phyloP scores from a whole-genome alignment of 108 stramenopile species.

The Cylindrotheca fusiformis region DNA sequence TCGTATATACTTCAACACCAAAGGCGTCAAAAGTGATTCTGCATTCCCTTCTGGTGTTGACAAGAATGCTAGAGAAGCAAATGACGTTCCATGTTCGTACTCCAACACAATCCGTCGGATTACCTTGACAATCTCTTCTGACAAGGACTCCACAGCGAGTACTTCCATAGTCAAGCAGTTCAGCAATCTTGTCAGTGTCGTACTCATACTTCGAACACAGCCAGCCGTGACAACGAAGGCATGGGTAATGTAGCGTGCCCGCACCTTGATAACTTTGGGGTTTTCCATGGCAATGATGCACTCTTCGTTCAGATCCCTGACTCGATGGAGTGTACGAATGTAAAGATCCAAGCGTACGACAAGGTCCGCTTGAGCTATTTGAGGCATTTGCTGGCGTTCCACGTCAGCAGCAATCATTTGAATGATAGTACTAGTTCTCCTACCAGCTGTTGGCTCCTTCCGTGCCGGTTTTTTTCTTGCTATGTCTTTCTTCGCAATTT shows the following conservation, averaged over 20 bases:
- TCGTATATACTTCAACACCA: conserved; percentile 63
- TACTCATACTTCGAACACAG: conserved; percentile 51
- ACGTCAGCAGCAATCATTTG: background rate
- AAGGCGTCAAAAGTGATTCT: conserved; percentile 60
- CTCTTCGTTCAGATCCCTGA: conserved; percentile 44
- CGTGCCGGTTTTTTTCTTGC: background rate
- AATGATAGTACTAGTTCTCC: background rate
- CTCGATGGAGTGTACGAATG: conserved; percentile 53
- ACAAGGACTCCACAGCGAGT: conserved; percentile 71
- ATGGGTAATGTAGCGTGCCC: conserved; percentile 51
- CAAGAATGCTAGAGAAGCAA: conserved; percentile 83
- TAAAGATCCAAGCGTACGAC: conserved; percentile 69
- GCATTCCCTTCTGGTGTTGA: conserved; percentile 77
- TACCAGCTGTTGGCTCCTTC: too few relatives aligned
- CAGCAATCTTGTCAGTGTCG: conserved; percentile 57
- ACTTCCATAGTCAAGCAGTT: conserved; percentile 65
- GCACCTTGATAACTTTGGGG: conserved; percentile 55
- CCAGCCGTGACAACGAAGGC: conserved; percentile 57
- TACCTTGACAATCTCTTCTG: conserved; percentile 47
- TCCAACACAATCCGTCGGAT: conserved; percentile 69
- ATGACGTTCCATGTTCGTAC: conserved; percentile 80
- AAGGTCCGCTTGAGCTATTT: conserved; percentile 62
- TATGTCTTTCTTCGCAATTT: background rate
- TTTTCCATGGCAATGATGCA: conserved; percentile 77
- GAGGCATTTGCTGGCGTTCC: conserved; percentile 12